Evolutionary conservation across 768 basidiomycete genomes (phyloP), one percentile per base, ranked within the genome.

Genomic region (Russula compacta): DNA sequence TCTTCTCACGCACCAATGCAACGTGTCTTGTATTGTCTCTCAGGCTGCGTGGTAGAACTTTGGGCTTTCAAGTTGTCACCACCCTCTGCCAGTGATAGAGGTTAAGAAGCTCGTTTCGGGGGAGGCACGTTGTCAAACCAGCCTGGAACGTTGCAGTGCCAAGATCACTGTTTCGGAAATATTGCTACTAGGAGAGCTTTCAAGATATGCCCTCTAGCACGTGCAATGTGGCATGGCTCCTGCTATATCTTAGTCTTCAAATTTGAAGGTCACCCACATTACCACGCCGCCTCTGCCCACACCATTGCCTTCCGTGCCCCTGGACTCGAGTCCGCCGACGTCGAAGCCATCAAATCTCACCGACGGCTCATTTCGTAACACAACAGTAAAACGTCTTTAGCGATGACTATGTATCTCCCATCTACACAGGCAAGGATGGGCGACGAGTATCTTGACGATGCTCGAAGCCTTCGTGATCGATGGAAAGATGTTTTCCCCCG

Each of bases 381-480:
- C n/a, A 6, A 9, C 17, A 32, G 7, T 9, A 38, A n/a, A 61
- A 52, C 46, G 3, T 46, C 24, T 8, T 8, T 21, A 15, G 10
- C 29, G 7, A 61, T 50, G 60, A 24, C 59, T 8, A 24, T 43
- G 48, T 57, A 53, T 40, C 43, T 56, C 32, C 56, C 43, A n/a
- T 61, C 60, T 10, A 29, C 32, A 10, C 55, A 47, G 51, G 50
- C 44, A 7, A 57, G 21, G 43, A 61, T 39, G 17, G 61, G 61
- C 39, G 61, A 63, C 35, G 39, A 24, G 10, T 63, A 35, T 48
- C 61, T 63, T 29, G 52, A 53, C 17, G 19, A 54, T 42, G 61
- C 61, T 36, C 52, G 61, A 21, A 19, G 40, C 40, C 39, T 62
- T 47, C 61, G 61, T 12, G 56, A 62, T 12, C 38, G 24, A 24